These are phyloP conservation scores for Curvularia spicifera DNA, from an alignment of 2,329 filamentous ascomycete species.

Conservation along the genomic window DNA sequence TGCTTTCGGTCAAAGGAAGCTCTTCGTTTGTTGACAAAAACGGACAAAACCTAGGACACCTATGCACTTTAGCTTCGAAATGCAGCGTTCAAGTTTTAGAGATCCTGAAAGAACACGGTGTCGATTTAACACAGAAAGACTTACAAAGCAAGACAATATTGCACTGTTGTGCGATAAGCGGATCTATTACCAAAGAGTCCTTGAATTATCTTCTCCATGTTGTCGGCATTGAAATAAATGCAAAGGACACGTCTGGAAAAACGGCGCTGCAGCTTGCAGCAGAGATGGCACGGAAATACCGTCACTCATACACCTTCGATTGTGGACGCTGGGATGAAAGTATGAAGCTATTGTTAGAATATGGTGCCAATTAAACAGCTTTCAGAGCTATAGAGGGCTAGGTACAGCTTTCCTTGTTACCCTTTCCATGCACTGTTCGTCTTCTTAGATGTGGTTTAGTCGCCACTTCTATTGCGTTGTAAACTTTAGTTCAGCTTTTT, in stretches of 20 bases:
- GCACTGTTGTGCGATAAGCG: conserved; percentile 11
- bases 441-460: too few relatives aligned
- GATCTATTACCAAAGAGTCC: conserved; percentile 12
- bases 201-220: conserved; percentile 17
- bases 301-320: background rate
- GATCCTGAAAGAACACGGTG: conserved; percentile 7
- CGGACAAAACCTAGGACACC: conserved; percentile 17
- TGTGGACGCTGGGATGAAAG: too few relatives aligned
- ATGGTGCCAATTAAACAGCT: too few relatives aligned
- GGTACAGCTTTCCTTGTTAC: too few relatives aligned
- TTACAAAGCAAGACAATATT: conserved; percentile 12
- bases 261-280: conserved; percentile 14
- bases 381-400: too few relatives aligned
- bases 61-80: conserved; percentile 1
- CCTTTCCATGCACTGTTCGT: too few relatives aligned
- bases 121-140: conserved; percentile 19
- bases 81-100: conserved; percentile 10
- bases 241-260: conserved; percentile 16
- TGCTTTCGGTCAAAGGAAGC: conserved; percentile 18
- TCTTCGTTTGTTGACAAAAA: conserved; percentile 13
- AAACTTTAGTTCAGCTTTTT: too few relatives aligned
- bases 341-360: too few relatives aligned
- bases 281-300: conserved; percentile 8
- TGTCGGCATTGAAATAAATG: conserved; percentile 14
- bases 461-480: too few relatives aligned